Percentiles rank a stretch among this genome's conserved stretches.
Conservation (phyloP, 2,329 filamentous ascomycete genomes). For the Sporothrix globosa region DNA sequence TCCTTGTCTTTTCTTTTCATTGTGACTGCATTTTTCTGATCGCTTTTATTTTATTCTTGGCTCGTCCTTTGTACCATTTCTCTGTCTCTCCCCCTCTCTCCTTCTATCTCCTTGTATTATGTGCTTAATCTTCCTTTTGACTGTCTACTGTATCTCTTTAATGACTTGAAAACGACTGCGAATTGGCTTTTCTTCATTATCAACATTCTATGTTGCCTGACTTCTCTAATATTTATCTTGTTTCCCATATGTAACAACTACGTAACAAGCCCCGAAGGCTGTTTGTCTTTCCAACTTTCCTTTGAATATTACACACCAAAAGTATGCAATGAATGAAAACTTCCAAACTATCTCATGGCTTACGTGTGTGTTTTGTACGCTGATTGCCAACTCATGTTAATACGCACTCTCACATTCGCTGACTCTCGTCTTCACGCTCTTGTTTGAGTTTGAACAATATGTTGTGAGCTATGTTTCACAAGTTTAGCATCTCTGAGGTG, state of each 20-base stretch:
- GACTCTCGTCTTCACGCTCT: no score
- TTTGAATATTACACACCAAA: background rate
- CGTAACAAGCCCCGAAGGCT: background rate
- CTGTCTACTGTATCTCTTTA: conserved; percentile 1
- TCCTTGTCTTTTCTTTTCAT: conserved; percentile 4
- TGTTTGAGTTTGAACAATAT: no score
- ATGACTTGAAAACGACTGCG: conserved; percentile 23
- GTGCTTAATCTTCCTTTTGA: background rate
- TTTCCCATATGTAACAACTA: background rate
- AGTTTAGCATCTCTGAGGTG: no score
- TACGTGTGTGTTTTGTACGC: background rate
- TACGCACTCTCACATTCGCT: background rate
- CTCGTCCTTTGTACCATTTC: background rate
- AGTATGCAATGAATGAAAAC: background rate
- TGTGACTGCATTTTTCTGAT: background rate
- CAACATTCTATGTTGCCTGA: background rate
- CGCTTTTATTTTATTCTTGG: background rate
- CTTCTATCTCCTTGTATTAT: background rate
- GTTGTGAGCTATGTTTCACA: no score
- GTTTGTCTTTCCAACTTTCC: background rate
- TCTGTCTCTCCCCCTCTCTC: background rate
- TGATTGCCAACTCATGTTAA: background rate
- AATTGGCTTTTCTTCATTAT: background rate
- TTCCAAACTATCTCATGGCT: background rate
- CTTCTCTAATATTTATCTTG: background rate